phyloP scores from a whole-genome alignment of 2,329 filamentous ascomycete species.

The Sodiomyces alkalinus region DNA sequence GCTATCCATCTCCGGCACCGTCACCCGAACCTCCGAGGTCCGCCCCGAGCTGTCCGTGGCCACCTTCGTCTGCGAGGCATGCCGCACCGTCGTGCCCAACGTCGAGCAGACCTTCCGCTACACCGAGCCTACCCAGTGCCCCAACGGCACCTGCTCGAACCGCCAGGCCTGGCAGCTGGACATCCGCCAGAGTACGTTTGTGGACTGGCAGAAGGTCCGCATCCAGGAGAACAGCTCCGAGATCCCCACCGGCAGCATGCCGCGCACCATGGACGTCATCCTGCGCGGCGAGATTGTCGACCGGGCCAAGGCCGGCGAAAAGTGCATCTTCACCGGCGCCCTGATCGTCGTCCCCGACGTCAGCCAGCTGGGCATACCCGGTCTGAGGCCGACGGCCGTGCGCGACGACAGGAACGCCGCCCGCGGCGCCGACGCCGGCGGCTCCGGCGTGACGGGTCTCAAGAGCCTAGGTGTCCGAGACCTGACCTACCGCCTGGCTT shows the following conservation, averaged over 20 bases:
- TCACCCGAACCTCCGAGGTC: constrained; percentile 93
- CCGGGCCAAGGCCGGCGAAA: constrained; percentile 90
- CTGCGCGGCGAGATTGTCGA: constrained; percentile 95
- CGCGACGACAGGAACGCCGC: constrained; percentile 63
- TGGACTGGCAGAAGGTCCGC: constrained; percentile 98
- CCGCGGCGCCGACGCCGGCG: constrained; percentile 66
- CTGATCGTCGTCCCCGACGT: constrained; percentile 95
- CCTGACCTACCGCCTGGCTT: constrained; percentile 89
- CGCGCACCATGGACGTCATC: constrained; percentile 93
- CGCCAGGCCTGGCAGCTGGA: constrained; percentile 91
- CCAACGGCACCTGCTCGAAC: constrained; percentile 76
- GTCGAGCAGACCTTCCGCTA: constrained; percentile 97
- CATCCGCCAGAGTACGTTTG: constrained; percentile 90
- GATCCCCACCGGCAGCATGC: constrained; percentile 97
- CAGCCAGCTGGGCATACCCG: constrained; percentile 83
- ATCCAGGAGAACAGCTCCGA: constrained; percentile 98
- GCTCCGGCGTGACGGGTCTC: constrained; percentile 71
- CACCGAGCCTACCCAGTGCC: constrained; percentile 91
- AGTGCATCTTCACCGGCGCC: constrained; percentile 93
- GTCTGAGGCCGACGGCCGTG: constrained; percentile 66
- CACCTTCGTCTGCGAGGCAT: constrained; percentile 83
- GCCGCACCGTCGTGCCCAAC: constrained; percentile 71
- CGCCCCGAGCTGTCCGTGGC: constrained; percentile 83
- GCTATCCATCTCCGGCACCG: constrained; percentile 89
- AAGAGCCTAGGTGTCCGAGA: constrained; percentile 91